These are phyloP conservation scores for Sonneratia alba DNA, from an alignment of 345 rosid species.

Conservation along the genomic window DNA sequence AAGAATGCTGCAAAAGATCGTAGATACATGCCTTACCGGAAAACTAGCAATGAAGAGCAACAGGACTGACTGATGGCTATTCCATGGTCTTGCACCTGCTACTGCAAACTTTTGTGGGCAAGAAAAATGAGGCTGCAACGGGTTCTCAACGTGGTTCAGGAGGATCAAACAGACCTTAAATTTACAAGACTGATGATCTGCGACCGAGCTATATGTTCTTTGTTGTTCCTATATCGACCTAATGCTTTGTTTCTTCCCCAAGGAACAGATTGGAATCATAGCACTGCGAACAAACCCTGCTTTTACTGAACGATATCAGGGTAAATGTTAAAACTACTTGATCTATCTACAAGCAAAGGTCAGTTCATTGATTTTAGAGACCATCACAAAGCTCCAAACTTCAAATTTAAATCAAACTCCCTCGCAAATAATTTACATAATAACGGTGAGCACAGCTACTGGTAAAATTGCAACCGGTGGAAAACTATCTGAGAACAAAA, in stretches of 20 bases:
- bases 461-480: no score
- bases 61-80: conserved; percentile 11
- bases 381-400: background rate
- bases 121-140: no score
- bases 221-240: no score
- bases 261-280: no score
- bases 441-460: no score
- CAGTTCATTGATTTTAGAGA: background rate
- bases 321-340: no score
- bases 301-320: no score
- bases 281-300: no score
- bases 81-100: background rate
- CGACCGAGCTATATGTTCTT: conserved; percentile 52
- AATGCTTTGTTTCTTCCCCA: no score
- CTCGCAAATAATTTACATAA: background rate
- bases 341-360: background rate
- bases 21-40: conserved; percentile 74
- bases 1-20: conserved; percentile 92
- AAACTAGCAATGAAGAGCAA: conserved; percentile 23
- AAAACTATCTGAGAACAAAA: background rate
- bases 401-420: background rate
- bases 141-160: background rate
- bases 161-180: conserved; percentile 57
- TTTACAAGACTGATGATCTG: conserved; percentile 65
- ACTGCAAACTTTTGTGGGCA: no score